These are phyloP conservation scores for Cardamine occulta DNA, from an alignment of 345 rosid genomes.

Conservation along the genomic window DNA sequence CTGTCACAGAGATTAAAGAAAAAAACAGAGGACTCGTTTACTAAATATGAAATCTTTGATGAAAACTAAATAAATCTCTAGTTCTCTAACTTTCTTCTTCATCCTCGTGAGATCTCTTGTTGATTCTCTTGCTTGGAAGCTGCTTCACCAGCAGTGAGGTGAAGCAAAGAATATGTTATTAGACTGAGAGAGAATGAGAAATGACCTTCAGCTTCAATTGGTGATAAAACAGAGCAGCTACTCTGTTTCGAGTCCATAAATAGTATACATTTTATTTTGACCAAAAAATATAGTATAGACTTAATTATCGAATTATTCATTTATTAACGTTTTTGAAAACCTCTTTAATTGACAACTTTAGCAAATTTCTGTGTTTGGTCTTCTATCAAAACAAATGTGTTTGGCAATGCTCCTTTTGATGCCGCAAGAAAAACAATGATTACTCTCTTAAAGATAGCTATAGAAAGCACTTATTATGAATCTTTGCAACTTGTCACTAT, in stretches of 20 bases:
- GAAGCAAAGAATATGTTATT: not conserved
- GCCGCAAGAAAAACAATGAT: not conserved
- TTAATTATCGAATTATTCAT: no score
- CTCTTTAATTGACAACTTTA: not conserved
- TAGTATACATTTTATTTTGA: not conserved
- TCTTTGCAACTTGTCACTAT: not conserved
- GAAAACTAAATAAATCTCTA: no score
- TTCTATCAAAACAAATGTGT: not conserved
- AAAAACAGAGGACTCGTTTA: not conserved
- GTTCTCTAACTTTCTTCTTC: not conserved
- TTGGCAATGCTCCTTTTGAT: not conserved
- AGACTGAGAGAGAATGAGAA: not conserved
- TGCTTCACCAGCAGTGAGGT: not conserved
- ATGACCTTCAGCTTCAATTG: not conserved
- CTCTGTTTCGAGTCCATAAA: not conserved
- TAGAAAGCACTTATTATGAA: not conserved
- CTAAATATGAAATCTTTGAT: not conserved
- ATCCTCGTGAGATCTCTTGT: not conserved
- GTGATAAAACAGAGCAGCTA: constrained; percentile 6
- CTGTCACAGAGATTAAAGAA: not conserved
- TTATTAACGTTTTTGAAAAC: not conserved
- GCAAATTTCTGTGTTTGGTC: not conserved
- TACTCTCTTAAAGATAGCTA: not conserved
- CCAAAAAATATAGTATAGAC: no score
- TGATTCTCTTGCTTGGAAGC: not conserved